A percentile compares a stretch with the other conserved stretches of the same genome.
Evolutionary conservation across 2,329 filamentous ascomycete genomes (phyloP).

Genomic region (Cryphonectria parasitica): DNA sequence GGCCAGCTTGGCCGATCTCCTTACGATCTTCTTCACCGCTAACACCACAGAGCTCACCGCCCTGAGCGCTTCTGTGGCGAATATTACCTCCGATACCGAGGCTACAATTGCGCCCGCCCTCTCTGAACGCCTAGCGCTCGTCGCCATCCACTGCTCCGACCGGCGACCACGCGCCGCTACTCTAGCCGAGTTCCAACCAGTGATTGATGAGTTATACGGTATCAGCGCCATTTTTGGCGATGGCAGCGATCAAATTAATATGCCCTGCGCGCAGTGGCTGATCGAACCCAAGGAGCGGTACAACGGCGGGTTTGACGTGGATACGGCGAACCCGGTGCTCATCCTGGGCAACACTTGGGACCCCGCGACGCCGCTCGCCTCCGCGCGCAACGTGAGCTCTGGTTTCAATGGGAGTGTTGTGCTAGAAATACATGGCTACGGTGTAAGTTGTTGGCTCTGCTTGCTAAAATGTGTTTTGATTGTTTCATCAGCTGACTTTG

Average conservation of each 20-base stretch:
- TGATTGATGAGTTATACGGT: background rate
- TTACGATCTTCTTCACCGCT: background rate
- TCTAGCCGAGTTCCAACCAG: background rate
- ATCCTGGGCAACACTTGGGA: slow-evolving; percentile 1
- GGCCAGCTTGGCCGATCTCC: background rate
- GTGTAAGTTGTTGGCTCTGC: background rate
- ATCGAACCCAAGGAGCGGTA: slow-evolving; percentile 10
- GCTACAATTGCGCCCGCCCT: background rate
- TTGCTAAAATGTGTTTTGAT: background rate
- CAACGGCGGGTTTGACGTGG: background rate
- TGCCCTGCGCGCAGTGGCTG: slow-evolving; percentile 4
- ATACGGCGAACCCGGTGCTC: slow-evolving; percentile 4
- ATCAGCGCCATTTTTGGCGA: background rate
- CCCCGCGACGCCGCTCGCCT: background rate
- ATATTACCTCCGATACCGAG: background rate
- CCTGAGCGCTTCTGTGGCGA: background rate
- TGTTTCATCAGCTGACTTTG: background rate
- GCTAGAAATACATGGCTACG: slow-evolving; percentile 5
- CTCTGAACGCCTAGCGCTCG: background rate
- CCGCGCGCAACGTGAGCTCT: slow-evolving; percentile 5
- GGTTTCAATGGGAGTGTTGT: slow-evolving; percentile 6
- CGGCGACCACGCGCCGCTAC: background rate
- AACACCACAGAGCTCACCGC: background rate
- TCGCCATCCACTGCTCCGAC: slow-evolving; percentile 6
- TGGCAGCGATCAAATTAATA: background rate